A percentile compares a stretch with the other conserved stretches of the same genome.
Conservation (phyloP, 2,329 filamentous ascomycete genomes). For the Esteya vermicola region DNA sequence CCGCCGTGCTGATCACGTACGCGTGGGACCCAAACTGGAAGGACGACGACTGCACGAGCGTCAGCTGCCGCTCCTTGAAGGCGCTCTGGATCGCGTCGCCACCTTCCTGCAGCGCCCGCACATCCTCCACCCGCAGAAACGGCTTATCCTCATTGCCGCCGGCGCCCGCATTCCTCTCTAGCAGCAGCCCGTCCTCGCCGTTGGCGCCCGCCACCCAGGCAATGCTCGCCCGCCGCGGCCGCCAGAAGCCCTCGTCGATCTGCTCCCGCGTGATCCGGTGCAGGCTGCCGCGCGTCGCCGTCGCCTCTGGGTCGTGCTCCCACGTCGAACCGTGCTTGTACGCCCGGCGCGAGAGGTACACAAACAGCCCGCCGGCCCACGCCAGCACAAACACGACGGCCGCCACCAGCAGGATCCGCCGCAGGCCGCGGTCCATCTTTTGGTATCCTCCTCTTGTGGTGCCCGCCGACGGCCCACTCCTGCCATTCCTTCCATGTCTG, state of each 20-base stretch:
- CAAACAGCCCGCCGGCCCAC: constrained; percentile 54
- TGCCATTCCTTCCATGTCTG: not conserved
- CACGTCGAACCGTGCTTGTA: constrained; percentile 50
- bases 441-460: constrained; percentile 17
- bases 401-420: constrained; percentile 47
- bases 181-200: constrained; percentile 70
- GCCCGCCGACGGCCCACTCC: not conserved
- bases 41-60: constrained; percentile 55
- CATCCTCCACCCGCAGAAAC: constrained; percentile 77
- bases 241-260: constrained; percentile 53
- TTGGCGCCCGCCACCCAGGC: constrained; percentile 63
- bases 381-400: constrained; percentile 46
- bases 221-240: constrained; percentile 47
- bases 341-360: constrained; percentile 50
- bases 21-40: constrained; percentile 46
- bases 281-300: constrained; percentile 43
- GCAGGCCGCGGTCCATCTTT: constrained; percentile 51
- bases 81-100: constrained; percentile 21
- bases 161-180: constrained; percentile 44
- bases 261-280: constrained; percentile 63
- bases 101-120: constrained; percentile 33
- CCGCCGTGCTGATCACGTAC: constrained; percentile 45
- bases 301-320: constrained; percentile 56
- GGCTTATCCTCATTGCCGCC: constrained; percentile 44
- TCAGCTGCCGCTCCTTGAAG: constrained; percentile 35